Base-by-base conservation (phyloP, 2,329 filamentous ascomycete genomes). In the Colletotrichum gloeosporioides region DNA sequence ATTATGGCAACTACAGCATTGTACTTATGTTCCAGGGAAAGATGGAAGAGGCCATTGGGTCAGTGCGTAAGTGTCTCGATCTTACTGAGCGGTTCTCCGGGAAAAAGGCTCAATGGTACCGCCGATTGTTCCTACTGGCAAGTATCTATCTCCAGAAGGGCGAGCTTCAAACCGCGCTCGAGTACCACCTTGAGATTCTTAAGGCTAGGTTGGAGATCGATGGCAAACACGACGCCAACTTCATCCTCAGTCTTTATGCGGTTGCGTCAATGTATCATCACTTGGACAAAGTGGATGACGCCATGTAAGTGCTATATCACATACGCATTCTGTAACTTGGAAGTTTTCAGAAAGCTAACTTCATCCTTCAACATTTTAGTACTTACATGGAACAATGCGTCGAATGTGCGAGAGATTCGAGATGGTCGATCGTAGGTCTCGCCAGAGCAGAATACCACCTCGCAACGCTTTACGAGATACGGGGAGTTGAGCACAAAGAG, bases 301-400 rank as follows among this genome's bases (percentile, higher is more conserved):
- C 59, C 16, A 63, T 31, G 59, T 63, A 32, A 63, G 59, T 63
- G 0, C 31, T 15, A 18, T 0, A 63, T 13, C 0, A 9, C 0
- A n/a, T 32, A 0, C 36, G 36, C 18, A n/a, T 0, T 34, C 16
- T 22, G 0, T 61, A 1, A 27, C 1, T 31, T 22, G 16, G 31
- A 36, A 36, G 32, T 0, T 1, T 0, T 8, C 31, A 13, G 29
- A 0, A 0, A 0, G 0, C 59, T 63, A 15, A 63, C 31, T 12
- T 15, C n/a, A 0, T 61, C 22, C 0, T 0, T 1, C 15, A 27
- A 15, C 1, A 4, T 22, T 29, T 13, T 22, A 62, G 59, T 22
- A 34, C 7, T 0, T 63, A 63, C 59, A 63, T 63, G 59, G 8
- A 63, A 34, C 16, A 63, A 34, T 63, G 59, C 6, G 31, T 63